phyloP scores from a whole-genome alignment of 108 stramenopile genomes.

The Skeletonema marinoi region DNA sequence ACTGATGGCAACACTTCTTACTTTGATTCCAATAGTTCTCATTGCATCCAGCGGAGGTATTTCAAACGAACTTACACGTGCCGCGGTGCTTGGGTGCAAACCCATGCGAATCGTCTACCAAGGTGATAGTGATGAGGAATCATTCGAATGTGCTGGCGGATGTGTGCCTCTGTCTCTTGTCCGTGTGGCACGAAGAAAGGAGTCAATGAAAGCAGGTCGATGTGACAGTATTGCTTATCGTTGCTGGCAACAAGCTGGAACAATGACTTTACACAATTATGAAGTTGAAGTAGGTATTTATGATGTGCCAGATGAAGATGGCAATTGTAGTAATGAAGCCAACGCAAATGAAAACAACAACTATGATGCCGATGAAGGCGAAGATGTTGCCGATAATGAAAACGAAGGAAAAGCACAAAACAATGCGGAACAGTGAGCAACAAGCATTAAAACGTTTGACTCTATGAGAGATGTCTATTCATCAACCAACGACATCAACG shows the following conservation, averaged over 20 bases:
- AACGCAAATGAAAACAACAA: neutral
- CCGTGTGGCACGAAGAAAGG: conserved; percentile 18
- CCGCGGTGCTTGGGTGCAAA: conserved; percentile 42
- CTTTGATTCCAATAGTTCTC: conserved; percentile 42
- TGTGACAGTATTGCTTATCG: conserved; percentile 48
- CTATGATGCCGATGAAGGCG: neutral
- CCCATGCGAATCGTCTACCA: conserved; percentile 45
- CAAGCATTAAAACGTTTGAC: neutral
- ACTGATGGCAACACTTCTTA: conserved; percentile 37
- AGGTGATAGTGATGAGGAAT: conserved; percentile 12
- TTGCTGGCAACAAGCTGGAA: conserved; percentile 28
- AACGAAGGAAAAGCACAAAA: neutral
- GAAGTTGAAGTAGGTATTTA: conserved; percentile 38
- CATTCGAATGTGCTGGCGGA: conserved; percentile 45
- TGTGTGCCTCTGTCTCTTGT: conserved; percentile 40
- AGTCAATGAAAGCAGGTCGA: conserved; percentile 36
- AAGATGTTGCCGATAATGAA: neutral
- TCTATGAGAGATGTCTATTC: neutral
- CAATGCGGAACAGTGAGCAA: neutral
- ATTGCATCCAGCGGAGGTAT: conserved; percentile 35
- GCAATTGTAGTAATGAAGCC: conserved; percentile 15
- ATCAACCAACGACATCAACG: too few species aligned
- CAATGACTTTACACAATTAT: conserved; percentile 30
- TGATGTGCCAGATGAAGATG: conserved; percentile 29
- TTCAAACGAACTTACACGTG: conserved; percentile 40